Evolutionary conservation across 805 yeast genomes (phyloP).

Genomic region (Saturnispora saitoi): DNA sequence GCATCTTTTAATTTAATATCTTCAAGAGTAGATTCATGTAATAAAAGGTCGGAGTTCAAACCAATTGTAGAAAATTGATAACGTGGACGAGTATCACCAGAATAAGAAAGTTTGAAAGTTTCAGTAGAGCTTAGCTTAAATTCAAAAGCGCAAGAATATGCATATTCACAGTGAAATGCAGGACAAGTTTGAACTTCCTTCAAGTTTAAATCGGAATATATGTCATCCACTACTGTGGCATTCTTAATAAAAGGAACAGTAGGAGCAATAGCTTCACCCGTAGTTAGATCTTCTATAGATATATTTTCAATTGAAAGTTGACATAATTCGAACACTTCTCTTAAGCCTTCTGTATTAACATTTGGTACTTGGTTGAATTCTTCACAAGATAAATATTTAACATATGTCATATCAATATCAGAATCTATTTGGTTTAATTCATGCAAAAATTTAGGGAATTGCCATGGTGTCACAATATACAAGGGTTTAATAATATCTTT

Average conservation of each 20-base stretch:
- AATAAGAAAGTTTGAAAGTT: slow-evolving; percentile 67
- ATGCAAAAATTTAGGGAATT: slow-evolving; percentile 51
- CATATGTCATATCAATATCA: slow-evolving; percentile 12
- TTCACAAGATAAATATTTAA: slow-evolving; percentile 25
- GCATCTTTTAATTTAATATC: slow-evolving; percentile 76
- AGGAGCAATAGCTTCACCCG: slow-evolving; percentile 3
- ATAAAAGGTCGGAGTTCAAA: slow-evolving; percentile 54
- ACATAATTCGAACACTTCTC: slow-evolving; percentile 12
- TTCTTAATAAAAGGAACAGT: slow-evolving; percentile 7
- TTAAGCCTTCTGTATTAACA: not conserved
- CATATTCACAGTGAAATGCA: slow-evolving; percentile 79
- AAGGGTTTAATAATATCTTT: slow-evolving; percentile 30
- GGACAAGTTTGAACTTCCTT: slow-evolving; percentile 47
- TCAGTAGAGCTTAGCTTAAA: slow-evolving; percentile 28
- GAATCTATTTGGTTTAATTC: slow-evolving; percentile 45
- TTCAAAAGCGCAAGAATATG: slow-evolving; percentile 59
- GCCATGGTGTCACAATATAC: slow-evolving; percentile 68
- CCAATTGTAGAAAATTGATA: slow-evolving; percentile 55
- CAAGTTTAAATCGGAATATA: slow-evolving; percentile 39
- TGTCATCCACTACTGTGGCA: slow-evolving; percentile 8
- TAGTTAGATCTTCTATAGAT: slow-evolving; percentile 1
- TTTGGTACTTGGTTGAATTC: slow-evolving; percentile 20
- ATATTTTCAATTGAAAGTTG: slow-evolving; percentile 17
- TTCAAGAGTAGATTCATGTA: slow-evolving; percentile 92
- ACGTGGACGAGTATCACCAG: slow-evolving; percentile 93